phyloP scores from a whole-genome alignment of 306 rosid species.

The Quercus variabilis region DNA sequence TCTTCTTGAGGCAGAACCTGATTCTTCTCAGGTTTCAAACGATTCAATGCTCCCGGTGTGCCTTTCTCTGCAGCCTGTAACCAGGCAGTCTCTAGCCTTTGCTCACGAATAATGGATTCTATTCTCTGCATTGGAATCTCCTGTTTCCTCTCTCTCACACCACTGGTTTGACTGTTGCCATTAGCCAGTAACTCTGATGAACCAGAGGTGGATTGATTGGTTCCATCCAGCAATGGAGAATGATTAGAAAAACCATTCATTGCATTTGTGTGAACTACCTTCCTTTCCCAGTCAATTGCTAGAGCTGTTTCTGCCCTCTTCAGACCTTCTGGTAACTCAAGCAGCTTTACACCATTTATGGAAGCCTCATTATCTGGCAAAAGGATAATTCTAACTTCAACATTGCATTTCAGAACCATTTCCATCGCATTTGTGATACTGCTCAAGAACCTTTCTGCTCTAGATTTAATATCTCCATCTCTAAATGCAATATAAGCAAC shows the following conservation, averaged over 20 bases:
- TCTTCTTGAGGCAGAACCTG: conserved; percentile 95
- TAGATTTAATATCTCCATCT: conserved; percentile 66
- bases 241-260: conserved; percentile 43
- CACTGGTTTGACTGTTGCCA: conserved; percentile 40
- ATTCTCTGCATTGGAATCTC: conserved; percentile 87
- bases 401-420: conserved; percentile 82
- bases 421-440: conserved; percentile 95
- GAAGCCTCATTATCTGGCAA: conserved; percentile 65
- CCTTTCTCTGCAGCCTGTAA: conserved; percentile 85
- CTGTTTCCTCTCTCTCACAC: conserved; percentile 42
- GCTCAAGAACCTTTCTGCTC: conserved; percentile 94
- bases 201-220: conserved; percentile 43
- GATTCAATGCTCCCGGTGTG: conserved; percentile 80
- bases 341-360: conserved; percentile 43
- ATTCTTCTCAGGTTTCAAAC: conserved; percentile 85
- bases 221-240: conserved; percentile 51
- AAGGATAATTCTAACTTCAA: conserved; percentile 86
- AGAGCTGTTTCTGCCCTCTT: conserved; percentile 34
- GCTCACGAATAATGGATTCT: conserved; percentile 91
- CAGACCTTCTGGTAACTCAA: conserved; percentile 30
- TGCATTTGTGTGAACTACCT: conserved; percentile 32
- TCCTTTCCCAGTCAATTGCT: conserved; percentile 41
- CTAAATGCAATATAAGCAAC: conserved; percentile 80
- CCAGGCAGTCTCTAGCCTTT: conserved; percentile 97
- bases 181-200: conserved; percentile 59